Evolutionary conservation across 176 grass and related monocot genomes (phyloP), one percentile per base, ranked within the genome.

Genomic region (Ananas comosus): DNA sequence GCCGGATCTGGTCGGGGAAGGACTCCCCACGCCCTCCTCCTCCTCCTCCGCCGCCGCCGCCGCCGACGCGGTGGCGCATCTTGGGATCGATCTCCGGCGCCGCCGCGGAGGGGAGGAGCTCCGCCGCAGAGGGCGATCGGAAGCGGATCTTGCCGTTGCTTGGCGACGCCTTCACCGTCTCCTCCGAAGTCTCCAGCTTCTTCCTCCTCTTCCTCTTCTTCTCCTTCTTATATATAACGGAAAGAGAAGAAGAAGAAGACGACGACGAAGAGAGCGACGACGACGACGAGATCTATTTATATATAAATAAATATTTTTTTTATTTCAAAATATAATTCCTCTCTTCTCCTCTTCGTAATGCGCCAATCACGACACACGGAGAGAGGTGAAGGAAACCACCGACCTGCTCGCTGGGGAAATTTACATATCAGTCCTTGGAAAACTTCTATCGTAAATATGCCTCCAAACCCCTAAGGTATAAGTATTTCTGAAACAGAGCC

Each of bases 131-230:
- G 27, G 90, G 86, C 22, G 90, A 77, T 29, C 90, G 90, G 77
- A 81, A 94, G 58, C 90, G 90, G 84, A 97, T 97, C 79, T 78
- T 75, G 52, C 88, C 86, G 81, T 87, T 89, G 78, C 71, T 80
- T 28, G 86, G 79, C 54, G 92, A 89, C 59, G 85, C 73, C 74
- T 88, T 91, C 17, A 85, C 51, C 79, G 89, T 74, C 81, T 92
- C 89, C 76, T 80, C 70, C 81, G 74, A 49, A 48, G 89, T 71
- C 89, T 92, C 86, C 89, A 92, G 82, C 70, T 79, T 76, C 48
- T 13, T 25, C 70, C 12, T 13, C 58, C 12, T 33, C 25, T 17
- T 16, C 53, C 47, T 2, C 8, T 18, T 12, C 53, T 24, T 27
- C 64, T 42, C 25, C 13, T 42, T 28, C 8, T 52, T 73, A 61